Evolutionary conservation across 1,284 basidiomycete species (phyloP), one percentile per base, ranked within the genome.

Genomic region (Schizophyllum commune): DNA sequence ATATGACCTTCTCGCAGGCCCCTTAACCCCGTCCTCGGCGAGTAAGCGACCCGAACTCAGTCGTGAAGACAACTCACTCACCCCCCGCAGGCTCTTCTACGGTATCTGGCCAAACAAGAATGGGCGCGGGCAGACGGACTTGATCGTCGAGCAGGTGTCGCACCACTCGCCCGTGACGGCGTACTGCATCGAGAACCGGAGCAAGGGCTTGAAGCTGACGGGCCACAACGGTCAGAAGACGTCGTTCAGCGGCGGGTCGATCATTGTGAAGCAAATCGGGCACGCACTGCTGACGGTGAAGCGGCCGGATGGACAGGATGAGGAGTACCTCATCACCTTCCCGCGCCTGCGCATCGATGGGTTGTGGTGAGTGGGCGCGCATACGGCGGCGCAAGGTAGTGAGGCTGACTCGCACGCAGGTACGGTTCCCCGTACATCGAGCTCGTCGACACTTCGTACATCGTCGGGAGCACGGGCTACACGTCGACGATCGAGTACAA

Each of bases 171-270:
- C 93, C 5, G 89, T 95, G 68, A 94, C 88, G 61, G 92, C 86
- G 59, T 93, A 88, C 78, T 83, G 85, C 74, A 91, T 99, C 67
- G 83, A 87, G 75, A 98, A 99, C 78, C 78, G 85, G 62, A 72
- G 79, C 55, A 94, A 94, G 69, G 90, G 93, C 1, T 74, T 99
- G 60, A 76, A 82, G 55, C 83, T 98, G 60, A 85, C 87, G 58
- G 96, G 96, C 21, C 94, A 98, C 75, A 95, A 88, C 67, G 96
- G 93, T 7, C 96, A 99, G 76, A 98, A 98, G 85, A 98, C 96
- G 7, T 87, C 88, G 64, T 98, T 98, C 74, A 87, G 88, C 64
- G 83, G 88, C 20, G 86, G 86, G 32, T 83, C 83, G 60, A 88
- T 90, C 65, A 88, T 85, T 75, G 96, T 99, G 60, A 95, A 93